Percentiles rank a stretch among this genome's conserved stretches.
Conservation (phyloP, 2,329 filamentous ascomycete genomes). For the Alternaria solani region DNA sequence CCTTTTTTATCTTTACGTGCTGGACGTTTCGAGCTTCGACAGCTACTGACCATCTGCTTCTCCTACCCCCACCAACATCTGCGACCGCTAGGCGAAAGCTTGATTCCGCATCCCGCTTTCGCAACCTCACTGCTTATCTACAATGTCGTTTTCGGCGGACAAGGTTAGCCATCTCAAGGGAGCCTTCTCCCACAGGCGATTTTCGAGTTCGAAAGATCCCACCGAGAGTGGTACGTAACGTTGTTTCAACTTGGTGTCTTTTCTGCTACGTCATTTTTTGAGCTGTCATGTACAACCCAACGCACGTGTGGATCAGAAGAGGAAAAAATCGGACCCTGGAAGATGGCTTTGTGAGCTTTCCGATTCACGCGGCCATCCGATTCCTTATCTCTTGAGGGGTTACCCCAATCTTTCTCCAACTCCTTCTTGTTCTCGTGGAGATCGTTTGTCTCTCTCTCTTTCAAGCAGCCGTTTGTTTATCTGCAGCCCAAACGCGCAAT, state of each 20-base stretch:
- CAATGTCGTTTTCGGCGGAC: slow-evolving; percentile 49
- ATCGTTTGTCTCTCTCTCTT: background rate
- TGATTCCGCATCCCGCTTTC: slow-evolving; percentile 9
- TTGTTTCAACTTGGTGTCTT: background rate
- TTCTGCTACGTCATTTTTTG: slow-evolving; percentile 23
- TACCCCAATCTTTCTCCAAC: background rate
- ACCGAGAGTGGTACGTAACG: slow-evolving; percentile 47
- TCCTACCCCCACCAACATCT: slow-evolving; percentile 8
- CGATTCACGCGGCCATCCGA: background rate
- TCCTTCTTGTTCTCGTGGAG: background rate
- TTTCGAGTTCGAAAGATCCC: slow-evolving; percentile 48
- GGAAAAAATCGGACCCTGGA: background rate
- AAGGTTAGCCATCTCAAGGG: slow-evolving; percentile 45
- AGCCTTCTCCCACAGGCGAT: slow-evolving; percentile 41
- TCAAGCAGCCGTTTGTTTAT: background rate
- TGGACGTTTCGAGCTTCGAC: background rate
- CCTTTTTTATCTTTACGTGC: background rate
- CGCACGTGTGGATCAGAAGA: slow-evolving; percentile 5
- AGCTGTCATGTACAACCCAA: background rate
- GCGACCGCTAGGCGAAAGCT: slow-evolving; percentile 23
- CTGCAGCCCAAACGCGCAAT: background rate
- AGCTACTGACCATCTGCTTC: background rate
- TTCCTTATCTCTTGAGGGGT: background rate
- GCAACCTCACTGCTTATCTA: slow-evolving; percentile 6
- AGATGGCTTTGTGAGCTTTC: background rate